Evolutionary conservation across 352 stramenopile species (phyloP), one percentile per base, ranked within the genome.

Genomic region (Labyrinthula sp.): DNA sequence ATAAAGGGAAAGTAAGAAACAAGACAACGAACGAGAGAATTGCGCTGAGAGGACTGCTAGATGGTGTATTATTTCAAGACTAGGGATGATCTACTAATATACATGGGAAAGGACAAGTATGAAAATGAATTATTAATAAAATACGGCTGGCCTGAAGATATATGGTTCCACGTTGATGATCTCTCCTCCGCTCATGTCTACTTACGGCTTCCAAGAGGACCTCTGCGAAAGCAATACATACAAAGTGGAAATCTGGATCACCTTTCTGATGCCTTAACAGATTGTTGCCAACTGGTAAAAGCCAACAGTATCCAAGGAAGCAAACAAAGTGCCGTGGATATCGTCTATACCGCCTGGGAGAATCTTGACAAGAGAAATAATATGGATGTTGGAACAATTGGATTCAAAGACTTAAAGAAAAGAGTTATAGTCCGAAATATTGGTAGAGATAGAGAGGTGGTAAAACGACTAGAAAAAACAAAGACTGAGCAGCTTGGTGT

Each of bases 81-180:
- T 3, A 15, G 43, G 3, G 74, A 77, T 64, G 72, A 84, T 8
- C 77, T 81, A 48, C 82, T 65, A 25, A 82, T 92, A 31, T 95
- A 93, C 65, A 93, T 95, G 81, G 86, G 86, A 47, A 86, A 81
- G 48, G 86, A 98, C 71, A 95, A 98, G 67, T 92, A 84, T 57
- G 89, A 98, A 68, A 98, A 98, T 61, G 89, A 97, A 70, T 75
- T 93, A 56, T 68, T 98, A 36, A 95, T 98, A 50, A 84, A 86
- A 50, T 94, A 94, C 38, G 83, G 84, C 40, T 83, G 83, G 46
- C 63, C 84, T 9, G 79, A 92, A 56, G 84, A 95, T 64, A 78
- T 94, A 45, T 90, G 78, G 75, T 96, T 95, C 60, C 87, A 95
- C 47, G 86, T 98, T 3, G 84, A 98, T 47, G 80, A 95, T 59